Conservation (phyloP, 1,284 basidiomycete genomes). For the Sporisorium sorghi region DNA sequence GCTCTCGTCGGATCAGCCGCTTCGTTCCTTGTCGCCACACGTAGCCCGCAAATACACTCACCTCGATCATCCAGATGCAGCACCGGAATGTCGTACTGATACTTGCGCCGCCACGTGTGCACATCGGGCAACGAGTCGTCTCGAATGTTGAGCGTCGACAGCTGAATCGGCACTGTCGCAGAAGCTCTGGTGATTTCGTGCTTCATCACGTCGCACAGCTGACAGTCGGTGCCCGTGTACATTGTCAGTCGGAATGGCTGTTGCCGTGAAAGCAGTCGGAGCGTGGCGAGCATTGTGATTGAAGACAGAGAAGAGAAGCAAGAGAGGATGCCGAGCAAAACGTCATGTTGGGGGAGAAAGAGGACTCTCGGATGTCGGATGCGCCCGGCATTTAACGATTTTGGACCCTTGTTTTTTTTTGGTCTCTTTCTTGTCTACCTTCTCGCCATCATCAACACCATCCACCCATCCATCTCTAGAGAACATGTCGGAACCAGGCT, state of each 20-base stretch:
- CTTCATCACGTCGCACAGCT: constrained; percentile 63
- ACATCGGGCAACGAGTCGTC: constrained; percentile 57
- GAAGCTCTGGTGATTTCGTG: constrained; percentile 42
- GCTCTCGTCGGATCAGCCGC: not conserved
- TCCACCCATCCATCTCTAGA: not conserved
- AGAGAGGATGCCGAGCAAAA: no score
- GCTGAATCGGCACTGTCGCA: constrained; percentile 36
- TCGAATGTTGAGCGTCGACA: constrained; percentile 63
- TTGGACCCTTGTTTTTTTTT: constrained; percentile 28
- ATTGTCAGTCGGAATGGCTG: constrained; percentile 46
- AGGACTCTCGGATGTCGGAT: constrained; percentile 26
- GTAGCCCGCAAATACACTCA: constrained; percentile 1
- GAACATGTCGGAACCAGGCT: constrained; percentile 5
- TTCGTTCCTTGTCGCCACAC: not conserved
- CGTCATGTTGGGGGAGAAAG: no score
- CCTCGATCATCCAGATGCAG: constrained; percentile 51
- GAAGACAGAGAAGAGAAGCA: no score
- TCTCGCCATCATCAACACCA: not conserved
- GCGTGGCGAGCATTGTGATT: constrained; percentile 17
- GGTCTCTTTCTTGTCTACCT: not conserved
- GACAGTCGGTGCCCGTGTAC: constrained; percentile 65
- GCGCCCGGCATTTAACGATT: not conserved
- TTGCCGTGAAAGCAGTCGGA: not conserved
- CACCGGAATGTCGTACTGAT: constrained; percentile 68
- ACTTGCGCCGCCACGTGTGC: constrained; percentile 62